Conservation (phyloP, 1,284 basidiomycete genomes). For the Gomphus sp. region DNA sequence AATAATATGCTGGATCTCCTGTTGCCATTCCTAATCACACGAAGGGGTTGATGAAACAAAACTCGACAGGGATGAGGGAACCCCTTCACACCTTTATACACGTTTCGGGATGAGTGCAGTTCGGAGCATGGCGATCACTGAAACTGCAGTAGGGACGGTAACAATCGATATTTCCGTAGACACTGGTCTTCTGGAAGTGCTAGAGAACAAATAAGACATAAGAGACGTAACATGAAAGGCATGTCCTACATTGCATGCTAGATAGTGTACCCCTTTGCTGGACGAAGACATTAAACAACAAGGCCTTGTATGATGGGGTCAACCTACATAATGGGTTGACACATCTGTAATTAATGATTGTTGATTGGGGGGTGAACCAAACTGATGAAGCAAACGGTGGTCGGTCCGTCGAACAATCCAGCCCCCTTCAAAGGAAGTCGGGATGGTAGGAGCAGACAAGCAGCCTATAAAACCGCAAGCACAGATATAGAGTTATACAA, state of each 20-base stretch:
- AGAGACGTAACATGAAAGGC: neutral
- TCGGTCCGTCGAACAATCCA: neutral
- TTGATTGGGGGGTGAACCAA: neutral
- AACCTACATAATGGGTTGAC: neutral
- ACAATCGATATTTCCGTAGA: slow-evolving; percentile 2
- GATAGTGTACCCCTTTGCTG: neutral
- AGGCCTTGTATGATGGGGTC: neutral
- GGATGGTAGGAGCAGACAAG: neutral
- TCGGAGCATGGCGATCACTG: neutral
- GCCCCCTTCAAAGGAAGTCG: neutral
- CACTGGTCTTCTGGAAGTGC: neutral
- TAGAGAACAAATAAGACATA: neutral
- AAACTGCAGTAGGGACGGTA: neutral
- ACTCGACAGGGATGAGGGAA: neutral
- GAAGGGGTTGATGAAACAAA: neutral
- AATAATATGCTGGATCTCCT: neutral
- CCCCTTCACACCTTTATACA: neutral
- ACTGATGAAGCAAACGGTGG: neutral
- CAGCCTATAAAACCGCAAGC: neutral
- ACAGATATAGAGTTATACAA: neutral
- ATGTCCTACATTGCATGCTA: neutral
- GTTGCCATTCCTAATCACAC: neutral
- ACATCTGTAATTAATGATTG: neutral
- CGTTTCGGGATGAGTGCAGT: neutral
- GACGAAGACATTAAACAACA: neutral